Evolutionary conservation across 257 asterid species (phyloP).

Genomic region (Ilex asprella): DNA sequence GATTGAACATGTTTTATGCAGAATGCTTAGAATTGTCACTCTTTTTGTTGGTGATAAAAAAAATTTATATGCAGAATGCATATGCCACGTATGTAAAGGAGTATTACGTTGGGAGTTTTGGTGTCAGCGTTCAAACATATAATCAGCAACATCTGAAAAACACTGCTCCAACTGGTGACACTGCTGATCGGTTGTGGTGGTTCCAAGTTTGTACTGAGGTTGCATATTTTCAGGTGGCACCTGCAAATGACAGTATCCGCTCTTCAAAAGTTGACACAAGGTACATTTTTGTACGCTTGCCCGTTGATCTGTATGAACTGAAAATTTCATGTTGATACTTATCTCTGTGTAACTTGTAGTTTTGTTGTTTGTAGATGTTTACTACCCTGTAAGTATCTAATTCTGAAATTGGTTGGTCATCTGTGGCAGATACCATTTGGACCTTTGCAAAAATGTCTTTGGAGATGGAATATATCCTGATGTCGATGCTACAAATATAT

Average conservation of each 20-base stretch:
- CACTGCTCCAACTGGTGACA: constrained; percentile 28
- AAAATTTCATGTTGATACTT: not conserved
- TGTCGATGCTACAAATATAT: constrained; percentile 72
- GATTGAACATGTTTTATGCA: not conserved
- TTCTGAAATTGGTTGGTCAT: constrained; percentile 12
- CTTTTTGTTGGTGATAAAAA: constrained; percentile 10
- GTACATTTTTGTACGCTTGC: constrained; percentile 26
- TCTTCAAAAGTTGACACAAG: constrained; percentile 69
- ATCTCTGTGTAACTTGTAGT: not conserved
- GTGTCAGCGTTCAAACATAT: constrained; percentile 55
- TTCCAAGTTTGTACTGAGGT: constrained; percentile 99
- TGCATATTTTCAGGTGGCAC: constrained; percentile 97
- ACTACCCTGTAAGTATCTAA: not conserved
- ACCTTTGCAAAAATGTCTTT: constrained; percentile 87
- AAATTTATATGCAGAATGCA: constrained; percentile 58
- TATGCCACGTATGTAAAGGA: constrained; percentile 79
- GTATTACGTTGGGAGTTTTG: constrained; percentile 37
- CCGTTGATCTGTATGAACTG: not conserved
- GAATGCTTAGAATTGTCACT: not conserved
- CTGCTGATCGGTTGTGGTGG: constrained; percentile 92
- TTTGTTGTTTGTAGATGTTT: not conserved
- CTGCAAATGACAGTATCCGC: constrained; percentile 84
- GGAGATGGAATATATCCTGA: constrained; percentile 70
- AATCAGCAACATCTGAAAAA: constrained; percentile 64
- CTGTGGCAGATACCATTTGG: constrained; percentile 80